phyloP scores from a whole-genome alignment of 2,329 filamentous ascomycete genomes.

The Sarocladium oryzae region DNA sequence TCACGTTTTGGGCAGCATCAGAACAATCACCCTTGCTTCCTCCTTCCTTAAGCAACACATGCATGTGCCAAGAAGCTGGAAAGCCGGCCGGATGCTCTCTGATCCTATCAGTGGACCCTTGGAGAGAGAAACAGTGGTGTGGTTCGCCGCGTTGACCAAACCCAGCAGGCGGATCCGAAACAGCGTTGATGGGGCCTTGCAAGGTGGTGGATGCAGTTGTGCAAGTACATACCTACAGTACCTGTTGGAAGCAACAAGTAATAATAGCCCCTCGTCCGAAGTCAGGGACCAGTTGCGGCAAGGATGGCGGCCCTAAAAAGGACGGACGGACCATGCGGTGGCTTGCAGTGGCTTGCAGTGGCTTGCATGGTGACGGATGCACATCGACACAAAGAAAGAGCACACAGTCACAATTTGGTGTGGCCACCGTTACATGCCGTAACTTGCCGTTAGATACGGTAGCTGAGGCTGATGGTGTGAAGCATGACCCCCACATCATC shows the following conservation, averaged over 20 bases:
- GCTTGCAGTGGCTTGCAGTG: slow-evolving; percentile 8
- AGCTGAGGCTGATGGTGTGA: not conserved
- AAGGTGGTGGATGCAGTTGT: slow-evolving; percentile 2
- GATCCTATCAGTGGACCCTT: slow-evolving; percentile 1
- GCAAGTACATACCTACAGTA: no score
- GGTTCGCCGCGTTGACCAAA: not conserved
- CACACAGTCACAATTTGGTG: not conserved
- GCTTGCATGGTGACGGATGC: slow-evolving; percentile 5
- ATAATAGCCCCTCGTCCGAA: not conserved
- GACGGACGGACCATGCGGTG: slow-evolving; percentile 8
- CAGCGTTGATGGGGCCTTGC: not conserved
- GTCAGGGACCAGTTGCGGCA: slow-evolving; percentile 1
- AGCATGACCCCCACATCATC: no score
- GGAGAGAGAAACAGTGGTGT: not conserved
- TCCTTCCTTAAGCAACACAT: slow-evolving; percentile 1
- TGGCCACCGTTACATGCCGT: not conserved
- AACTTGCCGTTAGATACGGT: not conserved
- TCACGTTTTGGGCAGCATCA: not conserved
- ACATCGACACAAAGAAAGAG: not conserved
- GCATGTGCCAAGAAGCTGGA: not conserved
- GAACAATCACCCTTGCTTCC: no score
- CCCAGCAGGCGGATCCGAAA: not conserved
- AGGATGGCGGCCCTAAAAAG: not conserved
- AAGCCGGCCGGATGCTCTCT: not conserved
- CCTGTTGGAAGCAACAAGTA: no score